These are phyloP conservation scores for Talaromyces verruculosus DNA, from an alignment of 2,329 filamentous ascomycete species.

Conservation along the genomic window DNA sequence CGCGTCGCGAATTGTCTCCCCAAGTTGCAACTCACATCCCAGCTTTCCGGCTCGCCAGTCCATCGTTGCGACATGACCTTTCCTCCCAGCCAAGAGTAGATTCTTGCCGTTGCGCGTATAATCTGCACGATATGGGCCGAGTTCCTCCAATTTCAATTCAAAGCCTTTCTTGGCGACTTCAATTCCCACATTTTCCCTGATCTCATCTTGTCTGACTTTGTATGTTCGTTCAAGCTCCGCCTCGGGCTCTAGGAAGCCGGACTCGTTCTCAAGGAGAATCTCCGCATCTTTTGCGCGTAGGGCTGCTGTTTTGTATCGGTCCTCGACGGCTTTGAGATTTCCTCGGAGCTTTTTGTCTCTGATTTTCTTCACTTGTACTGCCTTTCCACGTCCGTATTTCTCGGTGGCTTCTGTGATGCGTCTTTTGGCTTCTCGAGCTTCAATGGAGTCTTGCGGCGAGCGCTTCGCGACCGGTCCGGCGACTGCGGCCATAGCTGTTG, in stretches of 20 bases:
- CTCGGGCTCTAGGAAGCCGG: slow-evolving; percentile 86
- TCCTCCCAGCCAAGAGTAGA: slow-evolving; percentile 79
- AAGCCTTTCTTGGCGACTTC: slow-evolving; percentile 92
- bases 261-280: slow-evolving; percentile 82
- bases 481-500: slow-evolving; percentile 32
- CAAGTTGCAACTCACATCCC: slow-evolving; percentile 85
- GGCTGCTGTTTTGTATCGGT: slow-evolving; percentile 76
- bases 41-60: slow-evolving; percentile 93
- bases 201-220: slow-evolving; percentile 86
- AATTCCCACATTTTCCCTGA: slow-evolving; percentile 69
- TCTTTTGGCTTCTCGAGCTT: slow-evolving; percentile 43
- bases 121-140: slow-evolving; percentile 85
- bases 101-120: slow-evolving; percentile 89
- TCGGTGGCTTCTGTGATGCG: slow-evolving; percentile 59
- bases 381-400: slow-evolving; percentile 79
- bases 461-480: slow-evolving; percentile 31
- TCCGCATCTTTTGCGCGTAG: slow-evolving; percentile 91
- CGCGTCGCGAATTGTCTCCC: slow-evolving; percentile 85
- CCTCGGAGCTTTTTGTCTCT: slow-evolving; percentile 87
- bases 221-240: slow-evolving; percentile 87
- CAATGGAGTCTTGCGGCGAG: slow-evolving; percentile 27
- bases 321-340: slow-evolving; percentile 75
- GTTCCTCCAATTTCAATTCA: slow-evolving; percentile 75
- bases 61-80: slow-evolving; percentile 94
- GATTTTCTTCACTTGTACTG: slow-evolving; percentile 69